Conservation (phyloP, 129 eudicot genomes). For the Centrapalus pauciflorus region DNA sequence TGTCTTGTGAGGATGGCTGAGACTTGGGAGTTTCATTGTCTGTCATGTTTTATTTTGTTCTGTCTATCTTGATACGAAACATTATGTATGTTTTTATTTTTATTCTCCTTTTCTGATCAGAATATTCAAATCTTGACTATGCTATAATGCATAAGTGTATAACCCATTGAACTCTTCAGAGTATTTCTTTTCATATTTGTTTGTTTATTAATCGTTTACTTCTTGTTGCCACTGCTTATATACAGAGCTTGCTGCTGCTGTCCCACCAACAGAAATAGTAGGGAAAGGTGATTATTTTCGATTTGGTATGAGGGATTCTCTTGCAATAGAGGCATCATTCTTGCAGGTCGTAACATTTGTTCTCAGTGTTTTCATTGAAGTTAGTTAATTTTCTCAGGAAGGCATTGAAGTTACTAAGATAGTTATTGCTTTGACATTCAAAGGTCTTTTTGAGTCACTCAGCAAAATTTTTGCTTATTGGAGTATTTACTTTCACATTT, state of each 20-base stretch:
- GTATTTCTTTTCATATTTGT: background rate
- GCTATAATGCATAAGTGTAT: background rate
- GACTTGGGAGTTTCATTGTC: background rate
- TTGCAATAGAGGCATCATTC: conserved; percentile 95
- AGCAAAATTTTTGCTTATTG: conserved; percentile 3
- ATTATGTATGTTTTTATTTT: background rate
- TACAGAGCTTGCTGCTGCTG: conserved; percentile 82
- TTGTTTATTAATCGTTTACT: background rate
- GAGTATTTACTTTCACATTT: background rate
- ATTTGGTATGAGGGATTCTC: conserved; percentile 98
- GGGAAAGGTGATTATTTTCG: conserved; percentile 97
- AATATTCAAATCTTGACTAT: background rate
- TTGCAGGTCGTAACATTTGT: conserved; percentile 61
- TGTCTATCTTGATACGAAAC: background rate
- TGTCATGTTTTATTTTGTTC: conserved; percentile 3
- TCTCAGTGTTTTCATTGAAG: background rate
- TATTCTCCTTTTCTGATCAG: background rate
- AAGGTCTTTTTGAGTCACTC: conserved; percentile 5
- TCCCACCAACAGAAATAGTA: conserved; percentile 74
- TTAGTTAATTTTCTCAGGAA: too few species aligned
- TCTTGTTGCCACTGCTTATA: conserved; percentile 20
- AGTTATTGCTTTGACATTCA: background rate
- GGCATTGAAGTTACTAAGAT: too few species aligned
- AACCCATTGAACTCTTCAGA: background rate
- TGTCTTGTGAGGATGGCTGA: background rate